phyloP scores from a whole-genome alignment of 2,329 filamentous ascomycete genomes.

The Cadophora malorum region DNA sequence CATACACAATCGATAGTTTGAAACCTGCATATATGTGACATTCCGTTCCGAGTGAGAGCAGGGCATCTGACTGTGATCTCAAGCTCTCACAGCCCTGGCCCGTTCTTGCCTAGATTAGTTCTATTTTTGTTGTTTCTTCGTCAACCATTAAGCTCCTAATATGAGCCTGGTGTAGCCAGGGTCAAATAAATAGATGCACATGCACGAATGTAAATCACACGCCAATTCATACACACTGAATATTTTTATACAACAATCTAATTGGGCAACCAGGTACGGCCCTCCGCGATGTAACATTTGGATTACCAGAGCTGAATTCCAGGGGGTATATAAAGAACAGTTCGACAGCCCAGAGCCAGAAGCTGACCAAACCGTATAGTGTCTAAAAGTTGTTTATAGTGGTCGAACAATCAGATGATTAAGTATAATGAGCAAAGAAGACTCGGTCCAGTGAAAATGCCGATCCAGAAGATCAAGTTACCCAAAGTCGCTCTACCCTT shows the following conservation, averaged over 20 bases:
- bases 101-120: too few species aligned
- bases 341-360: not conserved
- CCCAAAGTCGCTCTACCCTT: slow-evolving; percentile 67
- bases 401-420: slow-evolving; percentile 52
- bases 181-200: not conserved
- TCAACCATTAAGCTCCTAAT: not conserved
- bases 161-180: not conserved
- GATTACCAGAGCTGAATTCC: not conserved
- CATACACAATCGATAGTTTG: too few species aligned
- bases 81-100: too few species aligned
- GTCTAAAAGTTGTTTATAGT: not conserved
- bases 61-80: too few species aligned
- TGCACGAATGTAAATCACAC: not conserved
- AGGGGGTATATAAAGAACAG: slow-evolving; percentile 6
- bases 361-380: not conserved
- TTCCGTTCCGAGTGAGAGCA: too few species aligned
- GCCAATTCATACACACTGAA: not conserved
- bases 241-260: not conserved
- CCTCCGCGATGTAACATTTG: not conserved
- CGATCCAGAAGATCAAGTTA: slow-evolving; percentile 79
- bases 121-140: too few species aligned
- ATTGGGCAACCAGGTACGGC: not conserved
- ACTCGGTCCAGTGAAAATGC: slow-evolving; percentile 78
- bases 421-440: slow-evolving; percentile 67
- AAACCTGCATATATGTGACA: too few species aligned